A percentile compares a stretch with the other conserved stretches of the same genome.
Evolutionary conservation across 2,329 filamentous ascomycete genomes (phyloP).

Genomic region (Phaeomoniella chlamydospora): DNA sequence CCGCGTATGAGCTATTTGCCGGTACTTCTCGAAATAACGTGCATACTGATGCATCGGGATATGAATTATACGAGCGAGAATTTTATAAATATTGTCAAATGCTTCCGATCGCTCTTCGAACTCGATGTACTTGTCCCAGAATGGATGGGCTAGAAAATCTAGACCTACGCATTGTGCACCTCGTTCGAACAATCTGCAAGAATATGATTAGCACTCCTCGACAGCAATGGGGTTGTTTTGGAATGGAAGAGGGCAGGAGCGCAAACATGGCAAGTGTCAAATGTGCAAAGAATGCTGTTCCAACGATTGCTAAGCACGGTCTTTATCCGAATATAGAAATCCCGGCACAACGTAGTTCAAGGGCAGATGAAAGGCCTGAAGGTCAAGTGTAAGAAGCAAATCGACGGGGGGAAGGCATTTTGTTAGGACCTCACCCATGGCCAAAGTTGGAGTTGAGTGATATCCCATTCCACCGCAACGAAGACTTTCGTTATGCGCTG

Average conservation of each 20-base stretch:
- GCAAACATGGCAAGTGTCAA: slow-evolving; percentile 29
- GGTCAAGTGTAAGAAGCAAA: slow-evolving; percentile 35
- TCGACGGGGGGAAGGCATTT: slow-evolving; percentile 14
- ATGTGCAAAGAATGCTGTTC: slow-evolving; percentile 4
- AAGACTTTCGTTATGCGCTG: neutral
- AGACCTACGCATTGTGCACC: slow-evolving; percentile 72
- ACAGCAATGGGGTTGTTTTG: slow-evolving; percentile 16
- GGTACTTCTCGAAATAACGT: slow-evolving; percentile 85
- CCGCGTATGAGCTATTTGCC: slow-evolving; percentile 56
- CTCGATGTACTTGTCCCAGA: slow-evolving; percentile 98
- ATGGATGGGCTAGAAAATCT: slow-evolving; percentile 86
- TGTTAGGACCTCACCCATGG: slow-evolving; percentile 2
- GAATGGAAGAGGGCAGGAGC: slow-evolving; percentile 20
- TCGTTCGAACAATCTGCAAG: slow-evolving; percentile 72
- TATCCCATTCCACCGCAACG: neutral
- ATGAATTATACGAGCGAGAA: slow-evolving; percentile 67
- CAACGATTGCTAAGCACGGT: neutral
- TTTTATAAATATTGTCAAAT: slow-evolving; percentile 69
- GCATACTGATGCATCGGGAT: slow-evolving; percentile 95
- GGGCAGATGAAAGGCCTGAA: neutral
- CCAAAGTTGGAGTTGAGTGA: neutral
- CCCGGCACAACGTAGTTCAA: neutral
- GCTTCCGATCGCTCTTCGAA: slow-evolving; percentile 86
- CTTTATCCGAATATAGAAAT: neutral
- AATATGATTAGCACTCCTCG: slow-evolving; percentile 23